Base-by-base conservation (phyloP, 345 rosid species). In the Arabidopsis suecica region DNA sequence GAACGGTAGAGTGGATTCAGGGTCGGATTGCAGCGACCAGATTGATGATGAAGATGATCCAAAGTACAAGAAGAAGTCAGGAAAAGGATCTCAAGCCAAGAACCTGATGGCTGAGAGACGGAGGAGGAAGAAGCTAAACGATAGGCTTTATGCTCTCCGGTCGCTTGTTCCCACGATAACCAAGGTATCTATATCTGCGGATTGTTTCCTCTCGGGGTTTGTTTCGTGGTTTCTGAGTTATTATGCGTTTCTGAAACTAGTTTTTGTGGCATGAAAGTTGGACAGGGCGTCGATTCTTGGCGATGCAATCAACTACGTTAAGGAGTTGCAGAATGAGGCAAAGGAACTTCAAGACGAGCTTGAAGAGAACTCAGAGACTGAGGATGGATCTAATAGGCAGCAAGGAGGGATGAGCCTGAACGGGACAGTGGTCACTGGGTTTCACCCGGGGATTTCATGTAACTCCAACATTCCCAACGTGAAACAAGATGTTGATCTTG, bases 121-220 rank as follows among this genome's bases (percentile, higher is more conserved):
- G 74, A 88, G 97, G 60, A 88, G 99, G 83, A 95, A 89, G 78
- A 95, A 88, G 83, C 90, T 95, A 66, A 95, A 95, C 32, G 97
- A 91, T 25, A 87, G 96, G 79, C 93, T 95, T 69, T 90, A 87
- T 7, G 79, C 86, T 57, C 96, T 92, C 18, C 80, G 99, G 2
- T 81, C 97, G 0, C 74, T 95, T 73, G 97, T 95, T 76, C 99
- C 99, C 5, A 89, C 48, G 7, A 91, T 94, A 34, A 85, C 96
- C 4, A 90, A 90, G 88, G 97, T 89, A 58, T 59, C 32, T 61
- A 8, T 30, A 38, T 18, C 60, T 44, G 5, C 10, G 4, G 18
- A 3, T 20, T 20, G 22, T 45, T 18, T 54, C 20, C 25, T 49
- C 57, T 34, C 4, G 8, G n/a, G 36, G 8, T 49, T 68, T 18